These are phyloP conservation scores for Bocquillonia castaneifolia DNA, from an alignment of 441 rosid genomes.

Conservation along the genomic window DNA sequence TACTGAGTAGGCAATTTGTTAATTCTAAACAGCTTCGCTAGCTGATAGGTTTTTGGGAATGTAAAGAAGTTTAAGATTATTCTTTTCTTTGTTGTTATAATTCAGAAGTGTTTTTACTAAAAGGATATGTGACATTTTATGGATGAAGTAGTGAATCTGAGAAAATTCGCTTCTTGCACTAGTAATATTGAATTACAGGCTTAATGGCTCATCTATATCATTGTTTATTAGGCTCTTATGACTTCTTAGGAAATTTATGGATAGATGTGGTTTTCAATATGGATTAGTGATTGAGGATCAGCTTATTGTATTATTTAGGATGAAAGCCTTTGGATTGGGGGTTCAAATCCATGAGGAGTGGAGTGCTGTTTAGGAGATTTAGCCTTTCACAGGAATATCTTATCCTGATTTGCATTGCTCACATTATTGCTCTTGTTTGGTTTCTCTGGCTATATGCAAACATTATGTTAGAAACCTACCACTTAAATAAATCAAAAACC, in stretches of 20 bases:
- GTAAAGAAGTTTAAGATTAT: no score
- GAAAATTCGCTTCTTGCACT: background rate
- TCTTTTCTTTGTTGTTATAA: no score
- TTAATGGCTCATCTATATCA: background rate
- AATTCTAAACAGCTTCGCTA: no score
- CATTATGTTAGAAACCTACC: background rate
- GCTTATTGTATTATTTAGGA: background rate
- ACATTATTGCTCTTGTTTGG: background rate
- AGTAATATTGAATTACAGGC: background rate
- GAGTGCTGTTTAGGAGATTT: background rate
- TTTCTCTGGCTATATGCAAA: background rate
- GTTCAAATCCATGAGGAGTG: background rate
- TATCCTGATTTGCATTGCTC: background rate
- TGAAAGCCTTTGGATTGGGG: background rate
- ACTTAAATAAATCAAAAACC: background rate
- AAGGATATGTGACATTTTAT: no score
- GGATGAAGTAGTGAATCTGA: constrained; percentile 1
- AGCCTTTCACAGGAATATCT: background rate
- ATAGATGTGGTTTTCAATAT: background rate
- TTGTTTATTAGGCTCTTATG: background rate
- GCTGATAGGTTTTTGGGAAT: no score
- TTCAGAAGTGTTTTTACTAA: no score
- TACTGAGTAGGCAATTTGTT: no score
- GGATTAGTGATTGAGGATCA: background rate
- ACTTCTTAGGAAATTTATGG: background rate